Base-by-base conservation (phyloP, 352 stramenopile genomes). In the Pythium oligandrum region DNA sequence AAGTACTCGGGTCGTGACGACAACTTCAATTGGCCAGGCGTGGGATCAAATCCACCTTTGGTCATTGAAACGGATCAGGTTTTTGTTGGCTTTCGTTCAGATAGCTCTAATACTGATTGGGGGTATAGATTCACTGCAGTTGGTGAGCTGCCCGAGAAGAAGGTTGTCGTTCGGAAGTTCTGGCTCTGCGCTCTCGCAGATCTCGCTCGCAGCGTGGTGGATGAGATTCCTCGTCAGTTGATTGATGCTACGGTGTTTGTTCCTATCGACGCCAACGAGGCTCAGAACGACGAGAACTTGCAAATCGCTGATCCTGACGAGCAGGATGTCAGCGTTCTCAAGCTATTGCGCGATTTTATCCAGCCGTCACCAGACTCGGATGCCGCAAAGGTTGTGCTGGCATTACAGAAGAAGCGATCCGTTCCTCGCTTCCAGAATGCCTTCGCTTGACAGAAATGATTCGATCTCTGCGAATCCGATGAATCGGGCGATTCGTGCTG, bases 41-140 rank as follows among this genome's bases (percentile, higher is more conserved):
- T 96, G 7, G 70, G 64, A 4, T 56, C 68, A 2, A 79, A 77
- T 17, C 71, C 79, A 38, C 82, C 83, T 4, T 63, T 96, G 0
- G 59, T 88, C 34, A 93, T 96, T 38, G 73, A 88, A 43, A 87
- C 57, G 40, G 80, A 91, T 40, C 75, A 83, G 30, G 90, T 78
- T 51, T 93, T 78, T 48, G 77, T 96, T 7, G 68, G 82, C 37
- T 97, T 93, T 50, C 83, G 90, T 51, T 82, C 83, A 2, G 88
- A 97, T 52, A 68, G 68, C 3, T 92, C 82, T 0, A 96, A 93
- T 59, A 90, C 75, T 3, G 83, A 93, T 50, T 91, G 83, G 83
- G 80, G 83, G 10, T 91, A 74, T 63, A 81, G 80, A 51, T 91
- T 93, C 52, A 87, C 78, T 6, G 83, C 76, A 3, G 63, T 69